Percentiles rank a stretch among this genome's conserved stretches.
Evolutionary conservation across 164 flowering plant genomes (phyloP).

Genomic region (Paratinospora sagittata): DNA sequence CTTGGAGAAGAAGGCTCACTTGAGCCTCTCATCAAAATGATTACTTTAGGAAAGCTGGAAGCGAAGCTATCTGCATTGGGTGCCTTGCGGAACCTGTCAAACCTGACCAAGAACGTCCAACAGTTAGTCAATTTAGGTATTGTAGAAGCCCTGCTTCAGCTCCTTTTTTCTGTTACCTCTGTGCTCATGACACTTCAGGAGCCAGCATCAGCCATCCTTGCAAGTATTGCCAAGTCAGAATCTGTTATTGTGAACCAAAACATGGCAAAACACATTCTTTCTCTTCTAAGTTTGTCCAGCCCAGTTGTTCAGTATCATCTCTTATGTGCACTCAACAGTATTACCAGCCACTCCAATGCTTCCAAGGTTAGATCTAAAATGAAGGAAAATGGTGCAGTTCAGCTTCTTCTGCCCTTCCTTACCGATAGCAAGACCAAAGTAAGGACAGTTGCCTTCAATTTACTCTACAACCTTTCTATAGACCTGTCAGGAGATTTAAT

Average conservation of each 20-base stretch:
- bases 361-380: conserved; percentile 51
- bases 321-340: conserved; percentile 59
- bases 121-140: conserved; percentile 50
- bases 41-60: conserved; percentile 72
- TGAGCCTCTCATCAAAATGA: conserved; percentile 68
- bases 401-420: conserved; percentile 66
- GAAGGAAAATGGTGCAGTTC: conserved; percentile 64
- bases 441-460: conserved; percentile 43
- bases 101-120: conserved; percentile 39
- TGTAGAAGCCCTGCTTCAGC: conserved; percentile 59
- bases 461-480: conserved; percentile 53
- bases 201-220: conserved; percentile 86
- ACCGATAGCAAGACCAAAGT: conserved; percentile 35
- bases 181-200: conserved; percentile 83
- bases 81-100: conserved; percentile 59
- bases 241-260: conserved; percentile 48
- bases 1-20: conserved; percentile 75
- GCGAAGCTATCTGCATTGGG: conserved; percentile 69
- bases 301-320: conserved; percentile 61
- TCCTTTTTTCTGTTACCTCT: conserved; percentile 90
- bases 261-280: conserved; percentile 75
- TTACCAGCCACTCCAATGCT: conserved; percentile 52
- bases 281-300: conserved; percentile 59
- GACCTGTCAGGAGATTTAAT: conserved; percentile 41
- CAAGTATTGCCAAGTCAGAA: conserved; percentile 69